These are phyloP conservation scores for Brassica juncea DNA, from an alignment of 345 rosid species.

Conservation along the genomic window DNA sequence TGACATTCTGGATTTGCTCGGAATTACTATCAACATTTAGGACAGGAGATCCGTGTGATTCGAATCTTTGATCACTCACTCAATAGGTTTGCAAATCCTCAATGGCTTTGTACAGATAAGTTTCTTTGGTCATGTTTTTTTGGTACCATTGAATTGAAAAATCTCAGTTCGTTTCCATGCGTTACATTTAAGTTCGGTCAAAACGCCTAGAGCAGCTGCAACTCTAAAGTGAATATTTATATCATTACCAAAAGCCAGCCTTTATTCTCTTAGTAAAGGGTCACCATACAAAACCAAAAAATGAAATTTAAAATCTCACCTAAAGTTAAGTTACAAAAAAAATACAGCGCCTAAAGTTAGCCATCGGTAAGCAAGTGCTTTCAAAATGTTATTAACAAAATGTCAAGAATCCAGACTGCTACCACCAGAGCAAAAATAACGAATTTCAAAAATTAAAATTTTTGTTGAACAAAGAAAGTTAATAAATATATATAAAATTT, in stretches of 20 bases:
- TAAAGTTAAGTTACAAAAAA: not conserved
- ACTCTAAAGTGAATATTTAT: not conserved
- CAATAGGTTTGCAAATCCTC: not conserved
- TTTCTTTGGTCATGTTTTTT: not conserved
- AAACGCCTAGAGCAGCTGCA: not conserved
- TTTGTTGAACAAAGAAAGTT: no score
- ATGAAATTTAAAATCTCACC: not conserved
- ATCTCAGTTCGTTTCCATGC: not conserved
- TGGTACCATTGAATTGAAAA: not conserved
- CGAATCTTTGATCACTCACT: not conserved
- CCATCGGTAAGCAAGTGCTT: not conserved
- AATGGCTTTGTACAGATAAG: not conserved
- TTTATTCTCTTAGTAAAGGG: not conserved
- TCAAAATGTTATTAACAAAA: not conserved
- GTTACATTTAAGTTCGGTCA: no score
- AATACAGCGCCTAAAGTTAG: not conserved
- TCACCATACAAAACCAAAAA: not conserved
- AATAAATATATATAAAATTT: no score
- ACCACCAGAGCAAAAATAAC: not conserved
- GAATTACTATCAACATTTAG: not conserved
- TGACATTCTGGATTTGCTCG: not conserved
- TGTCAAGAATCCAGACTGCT: not conserved
- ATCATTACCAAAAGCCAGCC: not conserved
- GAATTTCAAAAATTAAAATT: no score
- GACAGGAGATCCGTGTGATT: not conserved